A percentile compares a stretch with the other conserved stretches of the same genome.
Conservation (phyloP, 768 basidiomycete species). For the Dentipellis sp. region DNA sequence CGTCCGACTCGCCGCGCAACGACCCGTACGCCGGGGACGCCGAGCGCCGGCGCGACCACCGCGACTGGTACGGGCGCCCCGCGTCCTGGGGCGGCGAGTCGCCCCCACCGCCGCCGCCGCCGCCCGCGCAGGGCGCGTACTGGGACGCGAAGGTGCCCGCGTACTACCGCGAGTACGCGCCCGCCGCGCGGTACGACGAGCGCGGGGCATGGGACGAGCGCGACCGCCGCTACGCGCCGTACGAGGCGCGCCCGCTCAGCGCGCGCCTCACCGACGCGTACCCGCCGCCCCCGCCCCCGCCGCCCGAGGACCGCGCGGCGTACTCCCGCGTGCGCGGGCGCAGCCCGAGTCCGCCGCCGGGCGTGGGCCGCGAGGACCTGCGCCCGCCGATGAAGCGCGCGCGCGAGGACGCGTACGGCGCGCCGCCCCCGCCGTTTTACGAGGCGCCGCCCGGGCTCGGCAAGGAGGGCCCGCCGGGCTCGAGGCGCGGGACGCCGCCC, state of each 20-base stretch:
- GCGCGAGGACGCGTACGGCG: conserved; percentile 8
- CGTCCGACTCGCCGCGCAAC: neutral
- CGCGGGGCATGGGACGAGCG: neutral
- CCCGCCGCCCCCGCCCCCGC: conserved; percentile 1
- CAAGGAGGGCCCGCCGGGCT: neutral
- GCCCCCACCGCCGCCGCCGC: neutral
- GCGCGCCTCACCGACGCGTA: conserved; percentile 5
- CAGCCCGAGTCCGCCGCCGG: conserved; percentile 8
- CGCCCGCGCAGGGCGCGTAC: neutral
- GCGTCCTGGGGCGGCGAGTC: neutral
- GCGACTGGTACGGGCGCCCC: neutral
- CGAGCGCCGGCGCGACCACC: neutral
- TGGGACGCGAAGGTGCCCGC: neutral
- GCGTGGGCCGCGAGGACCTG: neutral
- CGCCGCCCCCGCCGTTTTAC: neutral
- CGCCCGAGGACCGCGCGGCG: neutral
- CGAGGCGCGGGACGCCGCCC: neutral
- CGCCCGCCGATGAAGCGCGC: conserved; percentile 11
- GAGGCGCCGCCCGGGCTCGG: conserved; percentile 1
- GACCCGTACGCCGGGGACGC: neutral
- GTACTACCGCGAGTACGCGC: neutral
- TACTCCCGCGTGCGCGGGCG: conserved; percentile 9
- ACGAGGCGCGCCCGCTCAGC: conserved; percentile 6
- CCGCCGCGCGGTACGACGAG: neutral
- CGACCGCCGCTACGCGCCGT: neutral